These are phyloP conservation scores for Entomortierella beljakovae DNA, from an alignment of 192 early-diverging fungal species.

Conservation along the genomic window DNA sequence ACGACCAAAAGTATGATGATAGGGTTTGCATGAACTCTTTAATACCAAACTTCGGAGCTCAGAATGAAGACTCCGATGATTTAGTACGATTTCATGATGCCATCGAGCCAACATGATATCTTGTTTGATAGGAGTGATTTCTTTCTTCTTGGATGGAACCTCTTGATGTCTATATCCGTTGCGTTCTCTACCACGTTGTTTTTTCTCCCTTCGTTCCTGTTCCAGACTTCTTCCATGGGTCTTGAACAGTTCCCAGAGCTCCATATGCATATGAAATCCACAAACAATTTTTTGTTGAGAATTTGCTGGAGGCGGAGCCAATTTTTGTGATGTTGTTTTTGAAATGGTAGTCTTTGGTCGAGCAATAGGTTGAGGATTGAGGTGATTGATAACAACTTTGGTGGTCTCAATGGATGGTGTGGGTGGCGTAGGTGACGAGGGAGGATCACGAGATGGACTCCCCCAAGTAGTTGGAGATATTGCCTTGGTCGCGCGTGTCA, in stretches of 20 bases:
- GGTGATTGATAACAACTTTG: neutral
- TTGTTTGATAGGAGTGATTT: neutral
- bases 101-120: neutral
- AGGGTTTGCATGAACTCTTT: neutral
- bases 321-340: neutral
- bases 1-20: constrained; percentile 4
- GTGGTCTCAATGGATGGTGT: no score
- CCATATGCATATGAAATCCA: constrained; percentile 32
- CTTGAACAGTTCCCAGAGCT: constrained; percentile 18
- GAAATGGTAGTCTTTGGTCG: neutral
- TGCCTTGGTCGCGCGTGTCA: neutral
- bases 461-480: neutral
- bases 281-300: constrained; percentile 10
- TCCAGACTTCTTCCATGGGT: neutral
- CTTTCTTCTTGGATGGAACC: neutral
- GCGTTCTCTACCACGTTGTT: neutral
- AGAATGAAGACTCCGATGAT: neutral
- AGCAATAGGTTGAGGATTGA: neutral
- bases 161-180: neutral
- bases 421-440: no score
- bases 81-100: constrained; percentile 21
- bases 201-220: neutral
- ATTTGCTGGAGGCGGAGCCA: neutral
- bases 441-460: neutral
- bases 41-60: constrained; percentile 2